A percentile compares a stretch with the other conserved stretches of the same genome.
Conservation (phyloP, 495 filamentous ascomycete genomes). For the Thozetella sp. region DNA sequence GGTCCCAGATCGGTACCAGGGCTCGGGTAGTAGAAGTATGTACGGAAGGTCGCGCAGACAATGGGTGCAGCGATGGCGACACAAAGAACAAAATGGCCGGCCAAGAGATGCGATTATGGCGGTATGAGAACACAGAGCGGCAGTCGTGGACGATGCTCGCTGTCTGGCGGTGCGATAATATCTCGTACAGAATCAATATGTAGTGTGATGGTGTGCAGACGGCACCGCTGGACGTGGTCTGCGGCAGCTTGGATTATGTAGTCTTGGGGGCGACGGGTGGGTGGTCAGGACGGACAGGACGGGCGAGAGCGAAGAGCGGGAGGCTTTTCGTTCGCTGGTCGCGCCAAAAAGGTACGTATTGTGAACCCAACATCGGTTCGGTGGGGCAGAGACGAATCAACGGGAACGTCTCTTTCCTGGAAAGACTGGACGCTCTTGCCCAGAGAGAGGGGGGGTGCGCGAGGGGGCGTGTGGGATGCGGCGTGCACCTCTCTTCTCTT, state of each 20-base stretch:
- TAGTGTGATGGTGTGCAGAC: constrained; percentile 1
- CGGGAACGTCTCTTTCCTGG: neutral
- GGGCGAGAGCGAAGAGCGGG: neutral
- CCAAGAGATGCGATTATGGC: neutral
- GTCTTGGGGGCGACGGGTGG: no score
- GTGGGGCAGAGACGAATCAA: constrained; percentile 3
- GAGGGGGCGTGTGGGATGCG: neutral
- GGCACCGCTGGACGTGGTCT: neutral
- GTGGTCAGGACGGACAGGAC: neutral
- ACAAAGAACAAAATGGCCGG: no score
- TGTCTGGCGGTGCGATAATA: neutral
- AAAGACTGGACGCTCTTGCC: neutral
- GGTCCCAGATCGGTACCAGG: constrained; percentile 1
- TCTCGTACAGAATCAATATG: neutral
- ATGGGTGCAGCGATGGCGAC: neutral
- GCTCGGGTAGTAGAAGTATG: neutral
- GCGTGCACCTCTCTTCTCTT: neutral
- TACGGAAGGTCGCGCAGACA: neutral
- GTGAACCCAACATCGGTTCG: neutral
- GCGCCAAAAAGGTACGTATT: neutral
- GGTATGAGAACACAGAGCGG: neutral
- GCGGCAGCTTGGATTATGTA: neutral
- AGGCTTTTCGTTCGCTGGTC: no score
- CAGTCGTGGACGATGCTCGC: constrained; percentile 1
- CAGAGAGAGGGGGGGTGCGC: neutral